Conservation (phyloP, 768 basidiomycete species). For the Podaxis sp. region DNA sequence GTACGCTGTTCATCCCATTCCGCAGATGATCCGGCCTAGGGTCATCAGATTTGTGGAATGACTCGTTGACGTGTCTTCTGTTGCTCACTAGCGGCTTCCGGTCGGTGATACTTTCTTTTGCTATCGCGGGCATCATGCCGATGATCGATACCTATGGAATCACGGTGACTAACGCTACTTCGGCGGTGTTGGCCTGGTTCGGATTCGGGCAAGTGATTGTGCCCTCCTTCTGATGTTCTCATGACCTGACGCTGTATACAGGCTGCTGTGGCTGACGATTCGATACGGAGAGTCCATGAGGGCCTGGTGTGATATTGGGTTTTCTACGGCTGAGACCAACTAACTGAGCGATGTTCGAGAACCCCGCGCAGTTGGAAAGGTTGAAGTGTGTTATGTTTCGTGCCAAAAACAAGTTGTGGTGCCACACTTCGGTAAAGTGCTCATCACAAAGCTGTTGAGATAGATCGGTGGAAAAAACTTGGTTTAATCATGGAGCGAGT, state of each 20-base stretch:
- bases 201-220: conserved; percentile 43
- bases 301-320: conserved; percentile 55
- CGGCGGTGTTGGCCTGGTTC: conserved; percentile 37
- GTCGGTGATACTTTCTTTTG: conserved; percentile 30
- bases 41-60: neutral
- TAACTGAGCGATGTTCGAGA: conserved; percentile 20
- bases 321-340: conserved; percentile 41
- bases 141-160: conserved; percentile 45
- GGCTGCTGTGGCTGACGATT: conserved; percentile 46
- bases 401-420: neutral
- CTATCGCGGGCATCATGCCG: conserved; percentile 39
- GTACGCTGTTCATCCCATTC: conserved; percentile 20
- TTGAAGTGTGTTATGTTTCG: neutral
- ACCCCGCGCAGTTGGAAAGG: neutral
- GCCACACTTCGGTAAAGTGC: neutral
- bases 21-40: neutral
- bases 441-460: neutral
- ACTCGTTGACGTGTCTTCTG: neutral
- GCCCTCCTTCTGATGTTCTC: conserved; percentile 5
- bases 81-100: conserved; percentile 28
- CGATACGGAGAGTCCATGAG: conserved; percentile 47
- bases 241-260: conserved; percentile 18
- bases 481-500: neutral
- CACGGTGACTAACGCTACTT: conserved; percentile 36
- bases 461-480: neutral